Base-by-base conservation (phyloP, 2,329 filamentous ascomycete genomes). In the Phymatotrichopsis omnivora region DNA sequence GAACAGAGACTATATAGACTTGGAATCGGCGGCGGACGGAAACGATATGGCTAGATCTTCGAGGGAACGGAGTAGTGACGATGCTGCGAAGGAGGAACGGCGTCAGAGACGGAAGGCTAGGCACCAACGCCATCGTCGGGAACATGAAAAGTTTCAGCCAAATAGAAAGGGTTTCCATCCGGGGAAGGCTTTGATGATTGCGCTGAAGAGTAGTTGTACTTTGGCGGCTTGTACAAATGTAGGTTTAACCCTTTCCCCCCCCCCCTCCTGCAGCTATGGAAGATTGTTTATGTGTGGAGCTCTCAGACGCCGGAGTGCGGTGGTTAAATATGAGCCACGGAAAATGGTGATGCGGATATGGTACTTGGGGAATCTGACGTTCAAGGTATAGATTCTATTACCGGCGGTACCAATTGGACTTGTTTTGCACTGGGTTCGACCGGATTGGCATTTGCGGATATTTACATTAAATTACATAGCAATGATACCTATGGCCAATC, bases 401-500 rank as follows among this genome's bases (percentile, higher is more conserved):
- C 52, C 53, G 7, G 28, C 49, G 7, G 58, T 50, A 19, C 51
- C 45, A 8, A 19, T 42, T 41, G 68, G 65, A 56, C 7, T 57
- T 2, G 29, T 30, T 16, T 36, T 52, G 3, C 50, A 74, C 52
- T 76, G 74, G 53, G 69, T 69, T 33, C 66, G 67, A 16, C 68
- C 69, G 0, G 67, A 79, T 19, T 64, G 71, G 47, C 70, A 82
- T 55, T 64, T 82, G 1, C 71, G 73, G 62, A 74, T 79, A 42
- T 86, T 86, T 64, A 68, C 74, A 39, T 69, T 83, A 46, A 78
- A 78, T 36, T 86, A 85, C 60, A 73, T 86, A 49, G 80, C 80
- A 55, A 86, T 86, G 78, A 68, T 86, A 2, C 82, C 82, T 0
- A 76, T 78, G 36, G 82, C 82, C 45, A 86, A 86, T 58, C 62